A percentile compares a stretch with the other conserved stretches of the same genome.
Evolutionary conservation across 2,329 filamentous ascomycete species (phyloP).

Genomic region (Scytalidium lignicola): DNA sequence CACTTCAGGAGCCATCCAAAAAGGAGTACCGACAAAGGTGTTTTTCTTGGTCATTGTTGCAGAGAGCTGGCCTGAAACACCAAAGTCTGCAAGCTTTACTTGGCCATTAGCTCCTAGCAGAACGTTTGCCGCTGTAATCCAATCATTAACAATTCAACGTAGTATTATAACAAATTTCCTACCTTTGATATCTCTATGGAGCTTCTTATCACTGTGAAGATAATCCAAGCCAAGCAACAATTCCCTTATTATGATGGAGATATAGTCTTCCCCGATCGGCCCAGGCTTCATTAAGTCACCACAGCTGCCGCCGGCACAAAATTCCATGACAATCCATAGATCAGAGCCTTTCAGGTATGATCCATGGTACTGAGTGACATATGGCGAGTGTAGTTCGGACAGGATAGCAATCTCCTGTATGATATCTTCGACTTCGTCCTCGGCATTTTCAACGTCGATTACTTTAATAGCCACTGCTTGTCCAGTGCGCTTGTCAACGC

Average conservation of each 20-base stretch:
- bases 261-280: conserved; percentile 87
- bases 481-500: conserved; percentile 87
- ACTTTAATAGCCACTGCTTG: conserved; percentile 96
- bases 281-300: conserved; percentile 95
- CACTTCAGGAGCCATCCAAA: conserved; percentile 99
- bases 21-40: conserved; percentile 95
- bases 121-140: conserved; percentile 76
- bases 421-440: conserved; percentile 99
- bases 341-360: conserved; percentile 95
- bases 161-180: conserved; percentile 18
- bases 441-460: conserved; percentile 97
- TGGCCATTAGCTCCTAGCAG: conserved; percentile 85
- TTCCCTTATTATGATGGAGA: conserved; percentile 90
- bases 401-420: conserved; percentile 98
- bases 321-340: conserved; percentile 99
- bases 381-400: conserved; percentile 90
- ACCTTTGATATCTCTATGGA: conserved; percentile 96
- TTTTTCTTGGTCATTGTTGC: conserved; percentile 99
- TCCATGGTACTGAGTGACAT: conserved; percentile 96
- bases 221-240: conserved; percentile 87
- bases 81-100: conserved; percentile 96
- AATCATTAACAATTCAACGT: conserved; percentile 3
- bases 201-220: conserved; percentile 88
- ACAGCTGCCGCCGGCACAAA: conserved; percentile 93
- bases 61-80: conserved; percentile 90